Conservation (phyloP, 2,329 filamentous ascomycete genomes). For the Beauveria sp. region DNA sequence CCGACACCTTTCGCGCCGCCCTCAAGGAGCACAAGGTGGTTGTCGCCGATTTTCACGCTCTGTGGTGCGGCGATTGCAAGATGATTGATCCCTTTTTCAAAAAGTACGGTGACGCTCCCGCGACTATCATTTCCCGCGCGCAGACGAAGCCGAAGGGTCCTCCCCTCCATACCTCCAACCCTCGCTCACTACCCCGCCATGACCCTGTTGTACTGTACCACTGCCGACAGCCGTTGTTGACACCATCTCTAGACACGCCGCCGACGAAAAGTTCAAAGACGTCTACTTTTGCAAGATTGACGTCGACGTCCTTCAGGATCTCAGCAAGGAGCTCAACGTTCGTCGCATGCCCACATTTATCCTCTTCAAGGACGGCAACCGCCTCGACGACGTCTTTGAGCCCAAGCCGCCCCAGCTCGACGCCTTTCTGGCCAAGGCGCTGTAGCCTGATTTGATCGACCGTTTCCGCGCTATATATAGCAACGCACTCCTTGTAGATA, state of each 20-base stretch:
- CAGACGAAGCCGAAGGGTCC: background rate
- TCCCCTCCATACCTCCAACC: no score
- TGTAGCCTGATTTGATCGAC: background rate
- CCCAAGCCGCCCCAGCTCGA: conserved; percentile 13
- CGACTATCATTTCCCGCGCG: background rate
- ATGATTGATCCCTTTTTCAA: conserved; percentile 64
- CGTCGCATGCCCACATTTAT: conserved; percentile 85
- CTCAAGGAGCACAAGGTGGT: conserved; percentile 42
- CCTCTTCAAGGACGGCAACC: conserved; percentile 69
- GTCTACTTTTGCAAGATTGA: conserved; percentile 77
- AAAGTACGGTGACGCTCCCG: conserved; percentile 9
- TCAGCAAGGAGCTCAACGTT: conserved; percentile 67
- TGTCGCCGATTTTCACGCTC: conserved; percentile 74
- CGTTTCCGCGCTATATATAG: background rate
- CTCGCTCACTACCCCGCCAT: conserved; percentile 6
- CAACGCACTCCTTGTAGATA: background rate
- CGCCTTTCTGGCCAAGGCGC: conserved; percentile 13
- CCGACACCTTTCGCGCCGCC: conserved; percentile 10
- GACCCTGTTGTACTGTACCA: background rate
- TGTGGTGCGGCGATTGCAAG: conserved; percentile 89
- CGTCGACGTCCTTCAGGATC: conserved; percentile 67
- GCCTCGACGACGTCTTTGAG: conserved; percentile 50
- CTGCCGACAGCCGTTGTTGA: background rate
- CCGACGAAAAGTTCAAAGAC: conserved; percentile 44
- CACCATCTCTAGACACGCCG: background rate